Conservation (phyloP, 2,329 filamentous ascomycete genomes). For the Orbilia blumenaviensis region DNA sequence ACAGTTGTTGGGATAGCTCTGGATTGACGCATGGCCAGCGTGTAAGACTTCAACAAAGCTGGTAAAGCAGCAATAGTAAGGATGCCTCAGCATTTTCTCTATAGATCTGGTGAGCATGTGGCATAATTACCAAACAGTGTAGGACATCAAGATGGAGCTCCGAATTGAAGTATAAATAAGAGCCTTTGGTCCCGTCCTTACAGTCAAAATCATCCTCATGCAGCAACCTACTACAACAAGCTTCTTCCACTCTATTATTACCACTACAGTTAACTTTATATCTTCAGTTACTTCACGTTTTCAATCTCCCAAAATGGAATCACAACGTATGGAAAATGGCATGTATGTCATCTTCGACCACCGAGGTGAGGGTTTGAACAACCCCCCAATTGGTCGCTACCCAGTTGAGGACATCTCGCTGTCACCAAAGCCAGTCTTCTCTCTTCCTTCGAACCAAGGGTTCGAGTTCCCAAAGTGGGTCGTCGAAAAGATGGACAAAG, state of each 20-base stretch:
- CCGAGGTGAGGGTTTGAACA: background rate
- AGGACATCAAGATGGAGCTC: background rate
- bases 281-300: background rate
- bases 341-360: conserved; percentile 3
- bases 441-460: background rate
- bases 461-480: conserved; percentile 5
- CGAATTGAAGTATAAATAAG: background rate
- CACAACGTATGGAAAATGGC: background rate
- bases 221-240: background rate
- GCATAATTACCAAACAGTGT: too few relatives aligned
- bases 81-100: too few relatives aligned
- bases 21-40: too few relatives aligned
- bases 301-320: background rate
- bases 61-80: too few relatives aligned
- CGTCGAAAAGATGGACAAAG: background rate
- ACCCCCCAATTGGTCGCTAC: background rate
- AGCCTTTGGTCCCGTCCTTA: background rate
- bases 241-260: background rate
- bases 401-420: background rate
- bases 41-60: too few relatives aligned
- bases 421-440: background rate
- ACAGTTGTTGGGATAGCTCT: too few relatives aligned
- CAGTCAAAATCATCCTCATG: background rate
- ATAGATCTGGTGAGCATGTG: too few relatives aligned
- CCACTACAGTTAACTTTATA: background rate